Conservation (phyloP, 768 basidiomycete genomes). For the Tricholoma matsutake region DNA sequence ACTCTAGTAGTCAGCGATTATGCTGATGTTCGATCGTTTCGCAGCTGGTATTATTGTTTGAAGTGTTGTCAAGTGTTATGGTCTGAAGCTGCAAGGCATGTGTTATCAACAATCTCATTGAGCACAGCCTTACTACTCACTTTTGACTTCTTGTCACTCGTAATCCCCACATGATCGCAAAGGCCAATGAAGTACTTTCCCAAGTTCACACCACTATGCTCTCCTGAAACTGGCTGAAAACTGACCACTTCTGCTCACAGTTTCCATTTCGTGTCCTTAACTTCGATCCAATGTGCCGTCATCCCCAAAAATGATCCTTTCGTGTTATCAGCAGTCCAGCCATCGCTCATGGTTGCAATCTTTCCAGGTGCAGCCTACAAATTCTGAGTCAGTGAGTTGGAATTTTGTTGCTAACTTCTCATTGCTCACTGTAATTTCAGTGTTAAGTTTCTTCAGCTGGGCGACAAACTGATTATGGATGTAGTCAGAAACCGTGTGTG, state of each 20-base stretch:
- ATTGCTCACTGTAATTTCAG: too few relatives aligned
- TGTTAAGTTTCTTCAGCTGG: background rate
- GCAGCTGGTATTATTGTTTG: too few relatives aligned
- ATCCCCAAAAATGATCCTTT: constrained; percentile 10
- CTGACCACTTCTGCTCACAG: constrained; percentile 19
- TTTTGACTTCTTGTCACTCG: too few relatives aligned
- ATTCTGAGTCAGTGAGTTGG: background rate
- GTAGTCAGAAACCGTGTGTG: constrained; percentile 12
- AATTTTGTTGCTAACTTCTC: too few relatives aligned
- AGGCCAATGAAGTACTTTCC: constrained; percentile 21
- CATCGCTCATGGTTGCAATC: constrained; percentile 13
- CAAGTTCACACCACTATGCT: constrained; percentile 25
- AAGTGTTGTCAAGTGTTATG: constrained; percentile 21
- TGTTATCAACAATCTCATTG: background rate
- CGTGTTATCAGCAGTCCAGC: constrained; percentile 16
- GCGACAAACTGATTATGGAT: constrained; percentile 16
- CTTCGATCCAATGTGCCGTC: constrained; percentile 23
- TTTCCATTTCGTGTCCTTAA: constrained; percentile 18
- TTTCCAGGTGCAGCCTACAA: constrained; percentile 15
- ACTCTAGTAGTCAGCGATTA: constrained; percentile 5
- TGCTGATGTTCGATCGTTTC: constrained; percentile 13
- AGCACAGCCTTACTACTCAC: too few relatives aligned
- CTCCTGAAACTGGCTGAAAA: constrained; percentile 18
- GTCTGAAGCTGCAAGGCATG: constrained; percentile 14
- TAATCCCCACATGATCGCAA: too few relatives aligned